These are phyloP conservation scores for Monilinia laxa DNA, from an alignment of 2,329 filamentous ascomycete species.

Conservation along the genomic window DNA sequence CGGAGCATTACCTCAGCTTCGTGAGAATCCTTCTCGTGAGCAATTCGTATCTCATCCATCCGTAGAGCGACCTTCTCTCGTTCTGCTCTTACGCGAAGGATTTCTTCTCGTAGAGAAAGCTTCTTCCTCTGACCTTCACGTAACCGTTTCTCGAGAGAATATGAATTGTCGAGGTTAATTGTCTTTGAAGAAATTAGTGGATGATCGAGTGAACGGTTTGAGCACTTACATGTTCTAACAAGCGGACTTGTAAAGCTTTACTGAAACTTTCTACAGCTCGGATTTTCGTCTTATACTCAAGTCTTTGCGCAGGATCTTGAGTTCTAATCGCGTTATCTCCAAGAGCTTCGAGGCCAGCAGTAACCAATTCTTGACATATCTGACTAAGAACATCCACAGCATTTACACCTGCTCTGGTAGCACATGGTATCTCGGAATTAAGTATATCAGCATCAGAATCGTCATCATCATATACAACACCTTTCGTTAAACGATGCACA, in stretches of 20 bases:
- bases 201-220: constrained; percentile 7
- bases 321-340: constrained; percentile 47
- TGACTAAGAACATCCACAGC: constrained; percentile 61
- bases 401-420: constrained; percentile 56
- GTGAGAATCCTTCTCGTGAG: constrained; percentile 56
- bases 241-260: constrained; percentile 54
- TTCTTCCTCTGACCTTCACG: constrained; percentile 57
- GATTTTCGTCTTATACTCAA: constrained; percentile 56
- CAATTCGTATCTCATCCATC: constrained; percentile 61
- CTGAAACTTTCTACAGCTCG: constrained; percentile 58
- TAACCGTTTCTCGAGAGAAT: constrained; percentile 57
- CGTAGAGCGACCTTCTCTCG: constrained; percentile 60
- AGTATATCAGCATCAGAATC: constrained; percentile 49
- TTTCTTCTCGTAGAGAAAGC: constrained; percentile 56
- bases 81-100: constrained; percentile 58
- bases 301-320: constrained; percentile 49
- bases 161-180: constrained; percentile 58
- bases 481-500: constrained; percentile 59
- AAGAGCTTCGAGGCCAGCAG: constrained; percentile 50
- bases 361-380: constrained; percentile 60
- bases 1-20: constrained; percentile 48
- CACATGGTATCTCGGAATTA: constrained; percentile 53
- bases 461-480: constrained; percentile 44
- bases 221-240: constrained; percentile 58
- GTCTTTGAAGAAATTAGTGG: constrained; percentile 44